These are phyloP conservation scores for Annulohypoxylon stygium DNA, from an alignment of 495 filamentous ascomycete genomes.

Conservation along the genomic window DNA sequence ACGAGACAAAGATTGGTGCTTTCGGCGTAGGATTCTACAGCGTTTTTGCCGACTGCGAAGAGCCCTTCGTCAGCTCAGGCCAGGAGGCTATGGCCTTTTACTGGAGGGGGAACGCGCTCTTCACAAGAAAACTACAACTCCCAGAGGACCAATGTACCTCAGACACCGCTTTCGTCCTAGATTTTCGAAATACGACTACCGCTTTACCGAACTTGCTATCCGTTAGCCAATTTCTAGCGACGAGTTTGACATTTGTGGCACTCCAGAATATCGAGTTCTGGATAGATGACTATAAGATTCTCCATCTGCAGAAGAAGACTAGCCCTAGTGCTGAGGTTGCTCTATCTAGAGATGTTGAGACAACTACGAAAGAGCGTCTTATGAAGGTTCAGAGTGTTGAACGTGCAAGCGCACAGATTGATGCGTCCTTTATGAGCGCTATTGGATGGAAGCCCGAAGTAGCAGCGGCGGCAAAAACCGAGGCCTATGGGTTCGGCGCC, in stretches of 20 bases:
- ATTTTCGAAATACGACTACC: slow-evolving; percentile 88
- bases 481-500: slow-evolving; percentile 52
- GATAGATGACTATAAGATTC: slow-evolving; percentile 86
- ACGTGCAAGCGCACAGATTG: slow-evolving; percentile 86
- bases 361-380: slow-evolving; percentile 81
- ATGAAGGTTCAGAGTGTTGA: slow-evolving; percentile 84
- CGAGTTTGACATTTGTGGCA: slow-evolving; percentile 95
- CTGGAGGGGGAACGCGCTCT: slow-evolving; percentile 96
- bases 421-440: slow-evolving; percentile 90
- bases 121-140: slow-evolving; percentile 83
- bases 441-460: slow-evolving; percentile 81
- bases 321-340: slow-evolving; percentile 77
- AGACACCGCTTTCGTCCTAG: slow-evolving; percentile 90
- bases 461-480: slow-evolving; percentile 53
- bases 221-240: slow-evolving; percentile 90
- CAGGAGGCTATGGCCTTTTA: slow-evolving; percentile 96
- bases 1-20: slow-evolving; percentile 98
- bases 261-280: slow-evolving; percentile 88
- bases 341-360: slow-evolving; percentile 85
- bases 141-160: slow-evolving; percentile 69
- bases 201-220: slow-evolving; percentile 86
- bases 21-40: slow-evolving; percentile 99
- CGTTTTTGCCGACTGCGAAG: slow-evolving; percentile 97
- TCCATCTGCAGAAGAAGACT: slow-evolving; percentile 83
- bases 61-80: slow-evolving; percentile 94